Conservation (phyloP, 768 basidiomycete species). For the Cantharellus cinnabarinus region DNA sequence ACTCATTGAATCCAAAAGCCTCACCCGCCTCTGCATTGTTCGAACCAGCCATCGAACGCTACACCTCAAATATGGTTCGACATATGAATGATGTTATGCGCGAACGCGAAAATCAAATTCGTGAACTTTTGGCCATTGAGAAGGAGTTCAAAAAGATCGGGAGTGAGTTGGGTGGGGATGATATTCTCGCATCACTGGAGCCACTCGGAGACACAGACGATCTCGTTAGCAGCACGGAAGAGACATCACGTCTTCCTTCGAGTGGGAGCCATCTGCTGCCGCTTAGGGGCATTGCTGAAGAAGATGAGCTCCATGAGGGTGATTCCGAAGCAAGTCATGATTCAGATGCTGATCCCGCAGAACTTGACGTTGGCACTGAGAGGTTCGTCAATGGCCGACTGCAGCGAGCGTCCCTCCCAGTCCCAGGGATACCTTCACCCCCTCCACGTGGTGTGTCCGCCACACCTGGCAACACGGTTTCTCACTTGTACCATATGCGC, state of each 20-base stretch:
- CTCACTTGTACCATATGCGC: conserved; percentile 51
- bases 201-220: conserved; percentile 31
- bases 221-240: conserved; percentile 18
- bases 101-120: conserved; percentile 63
- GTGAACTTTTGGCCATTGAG: conserved; percentile 57
- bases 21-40: conserved; percentile 16
- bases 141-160: conserved; percentile 61
- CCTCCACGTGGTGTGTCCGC: background rate
- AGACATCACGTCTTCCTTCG: background rate
- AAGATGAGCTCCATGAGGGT: background rate
- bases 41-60: conserved; percentile 31
- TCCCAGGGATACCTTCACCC: background rate
- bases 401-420: background rate
- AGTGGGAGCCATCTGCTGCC: background rate
- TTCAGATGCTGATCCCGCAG: conserved; percentile 27
- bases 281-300: conserved; percentile 5
- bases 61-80: conserved; percentile 60
- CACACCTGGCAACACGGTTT: conserved; percentile 38
- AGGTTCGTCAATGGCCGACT: conserved; percentile 19
- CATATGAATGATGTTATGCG: conserved; percentile 53
- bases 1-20: conserved; percentile 20
- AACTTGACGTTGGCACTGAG: conserved; percentile 22
- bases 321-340: background rate
- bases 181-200: conserved; percentile 49
- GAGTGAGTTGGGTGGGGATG: conserved; percentile 55